These are phyloP conservation scores for Raphanus sativus DNA, from an alignment of 345 rosid genomes.

Conservation along the genomic window DNA sequence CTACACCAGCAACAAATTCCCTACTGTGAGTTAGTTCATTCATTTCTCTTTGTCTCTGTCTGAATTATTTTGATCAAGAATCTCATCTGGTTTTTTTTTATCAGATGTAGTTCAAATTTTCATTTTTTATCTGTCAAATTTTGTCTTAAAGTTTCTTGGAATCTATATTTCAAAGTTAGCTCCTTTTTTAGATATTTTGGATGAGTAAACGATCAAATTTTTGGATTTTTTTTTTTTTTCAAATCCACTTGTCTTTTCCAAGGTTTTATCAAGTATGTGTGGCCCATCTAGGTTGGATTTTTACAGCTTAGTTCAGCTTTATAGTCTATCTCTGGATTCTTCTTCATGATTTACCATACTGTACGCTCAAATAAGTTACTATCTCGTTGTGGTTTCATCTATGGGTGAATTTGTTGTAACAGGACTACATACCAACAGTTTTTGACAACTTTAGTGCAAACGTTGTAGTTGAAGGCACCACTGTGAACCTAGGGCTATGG, in stretches of 20 bases:
- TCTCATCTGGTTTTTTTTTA: constrained; percentile 18
- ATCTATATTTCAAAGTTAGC: constrained; percentile 29
- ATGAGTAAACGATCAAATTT: constrained; percentile 13
- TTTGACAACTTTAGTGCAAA: constrained; percentile 99
- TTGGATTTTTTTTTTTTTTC: neutral
- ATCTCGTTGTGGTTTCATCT: constrained; percentile 14
- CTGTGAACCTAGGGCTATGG: constrained; percentile 97
- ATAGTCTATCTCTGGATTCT: constrained; percentile 5
- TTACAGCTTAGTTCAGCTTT: constrained; percentile 35
- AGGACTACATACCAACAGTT: constrained; percentile 98
- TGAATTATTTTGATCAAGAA: neutral
- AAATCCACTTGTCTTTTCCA: neutral
- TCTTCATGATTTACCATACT: neutral
- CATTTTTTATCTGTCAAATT: neutral
- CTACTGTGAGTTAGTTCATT: constrained; percentile 26
- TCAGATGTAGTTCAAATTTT: constrained; percentile 25
- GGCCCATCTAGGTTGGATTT: constrained; percentile 27
- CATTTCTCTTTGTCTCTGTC: neutral
- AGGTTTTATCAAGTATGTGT: constrained; percentile 19
- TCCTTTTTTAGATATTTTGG: constrained; percentile 24
- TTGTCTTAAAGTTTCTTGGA: neutral
- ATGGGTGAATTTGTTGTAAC: constrained; percentile 30
- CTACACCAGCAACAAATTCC: constrained; percentile 46
- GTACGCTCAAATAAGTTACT: neutral
- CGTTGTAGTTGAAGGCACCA: constrained; percentile 86